Evolutionary conservation across 1,284 basidiomycete genomes (phyloP).

Genomic region (Boletus calvinii): DNA sequence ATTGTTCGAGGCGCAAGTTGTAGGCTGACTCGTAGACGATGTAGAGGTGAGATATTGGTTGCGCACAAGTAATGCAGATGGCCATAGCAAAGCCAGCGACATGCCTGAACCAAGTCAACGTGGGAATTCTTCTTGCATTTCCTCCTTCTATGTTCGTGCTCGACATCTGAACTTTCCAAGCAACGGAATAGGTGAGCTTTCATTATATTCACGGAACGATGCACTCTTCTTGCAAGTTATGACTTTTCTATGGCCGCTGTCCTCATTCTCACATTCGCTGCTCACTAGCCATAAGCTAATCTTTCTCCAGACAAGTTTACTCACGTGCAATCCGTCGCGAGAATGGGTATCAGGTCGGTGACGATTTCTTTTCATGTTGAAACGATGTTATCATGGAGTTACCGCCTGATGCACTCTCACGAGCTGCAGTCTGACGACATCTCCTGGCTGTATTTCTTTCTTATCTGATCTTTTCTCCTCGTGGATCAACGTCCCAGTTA

Average conservation of each 20-base stretch:
- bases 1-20: constrained; percentile 81
- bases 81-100: constrained; percentile 66
- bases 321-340: background rate
- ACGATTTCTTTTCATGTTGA: constrained; percentile 12
- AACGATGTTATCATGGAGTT: constrained; percentile 65
- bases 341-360: constrained; percentile 4
- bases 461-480: constrained; percentile 16
- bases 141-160: background rate
- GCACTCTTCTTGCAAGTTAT: constrained; percentile 65
- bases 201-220: constrained; percentile 39
- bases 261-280: constrained; percentile 14
- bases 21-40: constrained; percentile 83
- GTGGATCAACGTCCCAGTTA: background rate
- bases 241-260: constrained; percentile 51
- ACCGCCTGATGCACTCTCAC: constrained; percentile 64
- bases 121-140: constrained; percentile 7
- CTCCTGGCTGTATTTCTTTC: constrained; percentile 65
- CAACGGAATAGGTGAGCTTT: background rate
- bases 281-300: constrained; percentile 6
- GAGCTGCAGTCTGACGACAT: constrained; percentile 57
- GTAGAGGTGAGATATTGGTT: constrained; percentile 68
- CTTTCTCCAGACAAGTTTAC: background rate
- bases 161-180: background rate
- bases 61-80: constrained; percentile 79
- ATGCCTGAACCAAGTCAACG: background rate